Evolutionary conservation across 2,329 filamentous ascomycete species (phyloP).

Genomic region (Emydomyces testavorans): DNA sequence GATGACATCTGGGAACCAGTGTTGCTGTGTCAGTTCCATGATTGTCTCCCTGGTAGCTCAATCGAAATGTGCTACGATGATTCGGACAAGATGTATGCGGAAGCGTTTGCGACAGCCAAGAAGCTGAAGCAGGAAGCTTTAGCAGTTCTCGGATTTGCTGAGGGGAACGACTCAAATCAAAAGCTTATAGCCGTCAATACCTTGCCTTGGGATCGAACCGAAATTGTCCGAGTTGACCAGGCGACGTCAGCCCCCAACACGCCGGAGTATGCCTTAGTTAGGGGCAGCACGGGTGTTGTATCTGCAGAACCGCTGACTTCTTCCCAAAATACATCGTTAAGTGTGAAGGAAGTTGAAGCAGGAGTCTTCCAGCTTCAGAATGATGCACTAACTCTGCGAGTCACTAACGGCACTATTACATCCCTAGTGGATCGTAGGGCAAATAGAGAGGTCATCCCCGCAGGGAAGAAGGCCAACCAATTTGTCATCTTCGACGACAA

Average conservation of each 20-base stretch:
- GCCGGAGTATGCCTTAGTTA: slow-evolving; percentile 35
- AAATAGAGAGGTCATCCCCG: slow-evolving; percentile 65
- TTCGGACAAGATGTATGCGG: slow-evolving; percentile 75
- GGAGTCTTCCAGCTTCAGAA: slow-evolving; percentile 72
- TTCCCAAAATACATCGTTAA: slow-evolving; percentile 27
- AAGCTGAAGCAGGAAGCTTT: slow-evolving; percentile 60
- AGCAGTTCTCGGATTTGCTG: slow-evolving; percentile 52
- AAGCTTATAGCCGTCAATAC: slow-evolving; percentile 63
- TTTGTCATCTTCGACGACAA: slow-evolving; percentile 95
- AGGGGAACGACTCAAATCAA: slow-evolving; percentile 33
- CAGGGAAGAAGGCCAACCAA: slow-evolving; percentile 68
- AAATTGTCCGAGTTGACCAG: slow-evolving; percentile 51
- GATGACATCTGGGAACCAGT: slow-evolving; percentile 93
- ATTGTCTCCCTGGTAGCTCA: slow-evolving; percentile 85
- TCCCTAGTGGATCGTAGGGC: slow-evolving; percentile 67
- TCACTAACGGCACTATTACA: slow-evolving; percentile 65
- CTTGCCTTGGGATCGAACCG: slow-evolving; percentile 69
- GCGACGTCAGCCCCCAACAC: slow-evolving; percentile 18
- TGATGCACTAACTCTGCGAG: slow-evolving; percentile 58
- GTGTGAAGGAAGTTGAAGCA: slow-evolving; percentile 41
- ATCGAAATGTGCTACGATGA: slow-evolving; percentile 99
- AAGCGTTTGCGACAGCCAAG: slow-evolving; percentile 67
- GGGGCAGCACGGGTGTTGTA: slow-evolving; percentile 38
- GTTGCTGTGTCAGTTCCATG: slow-evolving; percentile 91
- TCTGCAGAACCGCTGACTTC: slow-evolving; percentile 23